Conservation (phyloP, 208 protist species). For the Crithidia acanthocephali region DNA sequence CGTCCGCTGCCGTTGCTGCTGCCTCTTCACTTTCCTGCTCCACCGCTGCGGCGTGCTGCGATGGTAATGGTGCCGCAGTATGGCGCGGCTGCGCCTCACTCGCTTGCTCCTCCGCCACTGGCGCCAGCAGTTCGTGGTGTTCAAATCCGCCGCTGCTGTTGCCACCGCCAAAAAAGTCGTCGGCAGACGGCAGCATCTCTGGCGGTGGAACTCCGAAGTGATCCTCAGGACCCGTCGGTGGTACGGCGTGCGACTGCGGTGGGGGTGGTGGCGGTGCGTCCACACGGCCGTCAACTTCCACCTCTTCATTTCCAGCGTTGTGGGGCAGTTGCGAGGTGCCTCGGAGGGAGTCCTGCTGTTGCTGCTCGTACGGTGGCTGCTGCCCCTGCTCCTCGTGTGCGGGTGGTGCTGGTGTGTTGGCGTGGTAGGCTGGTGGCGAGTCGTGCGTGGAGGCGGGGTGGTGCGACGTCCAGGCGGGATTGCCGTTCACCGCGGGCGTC, state of each 20-base stretch:
- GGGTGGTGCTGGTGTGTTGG: neutral
- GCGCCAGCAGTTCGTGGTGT: neutral
- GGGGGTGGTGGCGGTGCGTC: neutral
- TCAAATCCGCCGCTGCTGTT: neutral
- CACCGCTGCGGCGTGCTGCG: neutral
- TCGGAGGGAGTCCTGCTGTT: no score
- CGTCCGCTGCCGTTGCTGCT: neutral
- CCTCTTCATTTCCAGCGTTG: neutral
- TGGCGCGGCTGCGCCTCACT: neutral
- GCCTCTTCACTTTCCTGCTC: neutral
- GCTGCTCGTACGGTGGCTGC: no score
- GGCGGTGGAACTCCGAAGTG: neutral
- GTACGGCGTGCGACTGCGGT: no score
- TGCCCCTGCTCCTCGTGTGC: neutral
- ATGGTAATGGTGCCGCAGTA: neutral
- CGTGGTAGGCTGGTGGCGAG: slow-evolving; percentile 2
- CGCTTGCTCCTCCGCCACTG: no score
- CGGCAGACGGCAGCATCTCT: neutral
- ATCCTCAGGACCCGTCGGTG: no score
- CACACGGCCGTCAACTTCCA: neutral
- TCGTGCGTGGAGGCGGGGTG: neutral
- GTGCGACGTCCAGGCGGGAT: neutral
- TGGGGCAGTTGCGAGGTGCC: neutral
- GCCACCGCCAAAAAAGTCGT: slow-evolving; percentile 5
- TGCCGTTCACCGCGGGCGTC: neutral